These are phyloP conservation scores for Spathaspora arborariae DNA, from an alignment of 805 yeast genomes.

Conservation along the genomic window DNA sequence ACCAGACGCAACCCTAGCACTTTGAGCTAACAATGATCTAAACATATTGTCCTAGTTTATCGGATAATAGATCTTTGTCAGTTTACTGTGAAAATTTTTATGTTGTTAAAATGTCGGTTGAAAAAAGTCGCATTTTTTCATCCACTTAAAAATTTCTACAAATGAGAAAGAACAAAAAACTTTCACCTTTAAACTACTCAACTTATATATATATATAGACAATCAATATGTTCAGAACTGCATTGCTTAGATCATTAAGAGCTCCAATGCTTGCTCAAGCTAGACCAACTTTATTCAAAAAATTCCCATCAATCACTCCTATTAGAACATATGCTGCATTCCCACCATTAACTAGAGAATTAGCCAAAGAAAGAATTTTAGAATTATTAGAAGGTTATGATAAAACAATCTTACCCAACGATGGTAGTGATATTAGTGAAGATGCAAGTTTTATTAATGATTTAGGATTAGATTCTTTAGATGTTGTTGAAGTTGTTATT, in stretches of 20 bases:
- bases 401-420: constrained; percentile 42
- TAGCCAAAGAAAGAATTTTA: constrained; percentile 56
- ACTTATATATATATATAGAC: not conserved
- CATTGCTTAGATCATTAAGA: constrained; percentile 24
- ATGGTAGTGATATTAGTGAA: constrained; percentile 25
- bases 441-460: constrained; percentile 34
- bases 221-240: constrained; percentile 28
- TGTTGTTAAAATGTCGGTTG: constrained; percentile 7
- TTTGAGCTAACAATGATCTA: constrained; percentile 13
- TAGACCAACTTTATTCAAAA: constrained; percentile 1
- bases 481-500: constrained; percentile 45
- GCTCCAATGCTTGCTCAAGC: constrained; percentile 14
- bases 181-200: not conserved
- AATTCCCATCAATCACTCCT: not conserved
- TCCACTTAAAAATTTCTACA: not conserved
- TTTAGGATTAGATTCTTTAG: constrained; percentile 45
- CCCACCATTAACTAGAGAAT: constrained; percentile 60
- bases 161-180: not conserved
- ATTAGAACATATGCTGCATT: constrained; percentile 49
- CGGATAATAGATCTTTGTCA: not conserved
- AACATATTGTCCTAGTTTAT: constrained; percentile 11
- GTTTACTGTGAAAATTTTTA: constrained; percentile 3
- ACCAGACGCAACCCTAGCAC: not conserved
- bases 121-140: constrained; percentile 1
- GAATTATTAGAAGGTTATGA: constrained; percentile 65